A percentile compares a stretch with the other conserved stretches of the same genome.
phyloP scores from a whole-genome alignment of 2,329 filamentous ascomycete species.

The Emergomyces africanus region DNA sequence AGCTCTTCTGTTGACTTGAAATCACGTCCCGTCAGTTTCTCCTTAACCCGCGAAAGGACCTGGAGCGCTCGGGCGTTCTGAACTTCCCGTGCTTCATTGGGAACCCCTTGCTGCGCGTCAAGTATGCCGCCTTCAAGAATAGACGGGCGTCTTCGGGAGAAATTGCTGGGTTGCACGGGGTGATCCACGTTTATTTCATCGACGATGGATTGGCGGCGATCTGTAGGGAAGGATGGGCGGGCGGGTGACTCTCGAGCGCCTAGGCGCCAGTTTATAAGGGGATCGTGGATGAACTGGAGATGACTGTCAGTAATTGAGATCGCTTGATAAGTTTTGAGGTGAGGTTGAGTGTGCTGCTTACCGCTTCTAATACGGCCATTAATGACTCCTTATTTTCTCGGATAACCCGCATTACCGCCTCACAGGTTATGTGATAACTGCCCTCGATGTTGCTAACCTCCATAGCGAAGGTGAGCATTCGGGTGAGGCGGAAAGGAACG shows the following conservation, averaged over 20 bases:
- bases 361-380: conserved; percentile 95
- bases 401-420: conserved; percentile 95
- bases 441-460: conserved; percentile 99
- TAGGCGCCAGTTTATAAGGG: conserved; percentile 94
- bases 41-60: conserved; percentile 79
- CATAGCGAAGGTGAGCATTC: conserved; percentile 99
- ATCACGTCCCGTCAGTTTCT: conserved; percentile 89
- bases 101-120: conserved; percentile 28
- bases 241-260: conserved; percentile 49
- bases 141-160: conserved; percentile 53
- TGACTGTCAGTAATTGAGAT: conserved; percentile 10
- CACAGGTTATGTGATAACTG: conserved; percentile 94
- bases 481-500: conserved; percentile 91
- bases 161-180: conserved; percentile 52
- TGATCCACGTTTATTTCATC: conserved; percentile 28
- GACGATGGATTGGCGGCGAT: conserved; percentile 48
- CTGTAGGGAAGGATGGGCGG: conserved; percentile 46
- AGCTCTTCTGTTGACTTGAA: conserved; percentile 81
- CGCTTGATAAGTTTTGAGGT: background rate
- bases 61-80: conserved; percentile 90
- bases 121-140: conserved; percentile 48
- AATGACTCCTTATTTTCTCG: conserved; percentile 96
- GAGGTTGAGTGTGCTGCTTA: conserved; percentile 40
- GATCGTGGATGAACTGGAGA: conserved; percentile 88
- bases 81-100: conserved; percentile 49